Percentiles rank a stretch among this genome's conserved stretches.
phyloP scores from a whole-genome alignment of 2,329 filamentous ascomycete genomes.

The Cladosporium sp. region DNA sequence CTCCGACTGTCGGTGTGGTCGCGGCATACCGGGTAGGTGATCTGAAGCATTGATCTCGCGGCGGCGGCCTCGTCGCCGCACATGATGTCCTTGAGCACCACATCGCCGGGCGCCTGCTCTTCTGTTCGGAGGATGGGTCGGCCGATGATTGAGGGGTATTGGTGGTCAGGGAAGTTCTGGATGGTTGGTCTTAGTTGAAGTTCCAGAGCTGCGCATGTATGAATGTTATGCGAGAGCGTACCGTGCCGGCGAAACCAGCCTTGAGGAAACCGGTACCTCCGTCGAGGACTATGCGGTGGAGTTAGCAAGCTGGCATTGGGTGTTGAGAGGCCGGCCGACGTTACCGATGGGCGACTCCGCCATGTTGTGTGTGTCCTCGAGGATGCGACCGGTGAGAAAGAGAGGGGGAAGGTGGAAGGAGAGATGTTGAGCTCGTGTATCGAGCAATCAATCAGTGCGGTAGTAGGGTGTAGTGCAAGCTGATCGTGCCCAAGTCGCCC shows the following conservation, averaged over 20 bases:
- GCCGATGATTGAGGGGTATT: constrained; percentile 97
- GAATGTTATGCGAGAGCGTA: constrained; percentile 32
- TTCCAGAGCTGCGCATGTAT: not conserved
- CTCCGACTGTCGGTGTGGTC: not conserved
- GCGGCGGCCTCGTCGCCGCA: constrained; percentile 97
- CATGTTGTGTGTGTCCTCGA: constrained; percentile 29
- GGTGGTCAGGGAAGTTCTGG: constrained; percentile 96
- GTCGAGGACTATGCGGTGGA: constrained; percentile 71
- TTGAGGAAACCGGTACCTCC: constrained; percentile 99
- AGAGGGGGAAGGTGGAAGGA: not conserved
- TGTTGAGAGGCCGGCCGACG: constrained; percentile 10
- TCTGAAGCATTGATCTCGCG: constrained; percentile 93
- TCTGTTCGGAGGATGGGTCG: constrained; percentile 95
- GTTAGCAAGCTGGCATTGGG: constrained; percentile 15
- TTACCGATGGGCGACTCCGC: constrained; percentile 46
- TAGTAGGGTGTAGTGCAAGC: not conserved
- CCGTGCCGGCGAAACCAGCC: constrained; percentile 93
- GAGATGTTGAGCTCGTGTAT: not conserved
- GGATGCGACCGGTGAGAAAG: not conserved
- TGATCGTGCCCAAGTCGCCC: not conserved
- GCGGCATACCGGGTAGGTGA: constrained; percentile 75
- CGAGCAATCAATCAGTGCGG: not conserved
- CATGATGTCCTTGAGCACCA: constrained; percentile 95
- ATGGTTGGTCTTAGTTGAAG: not conserved
- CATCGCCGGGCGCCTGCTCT: constrained; percentile 64